phyloP scores from a whole-genome alignment of 345 rosid species.

The Brassica napus region DNA sequence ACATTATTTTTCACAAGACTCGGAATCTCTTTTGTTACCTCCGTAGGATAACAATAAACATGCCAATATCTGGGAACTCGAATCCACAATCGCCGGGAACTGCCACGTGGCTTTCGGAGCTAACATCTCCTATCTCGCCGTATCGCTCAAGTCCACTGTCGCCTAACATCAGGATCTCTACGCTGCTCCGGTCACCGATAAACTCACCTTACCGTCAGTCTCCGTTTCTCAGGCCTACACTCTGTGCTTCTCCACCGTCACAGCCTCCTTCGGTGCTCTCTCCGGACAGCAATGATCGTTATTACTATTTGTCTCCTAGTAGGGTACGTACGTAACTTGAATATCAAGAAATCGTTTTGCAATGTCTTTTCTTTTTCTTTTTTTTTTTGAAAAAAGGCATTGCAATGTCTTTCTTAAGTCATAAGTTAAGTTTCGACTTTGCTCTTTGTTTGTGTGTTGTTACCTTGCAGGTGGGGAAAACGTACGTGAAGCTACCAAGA shows the following conservation, averaged over 20 bases:
- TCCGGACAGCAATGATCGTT: constrained; percentile 23
- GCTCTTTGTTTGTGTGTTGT: neutral
- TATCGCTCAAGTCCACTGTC: constrained; percentile 48
- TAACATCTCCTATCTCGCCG: constrained; percentile 53
- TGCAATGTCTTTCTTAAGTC: neutral
- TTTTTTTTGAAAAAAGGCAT: neutral
- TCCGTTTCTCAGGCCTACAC: constrained; percentile 51
- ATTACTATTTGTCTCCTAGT: constrained; percentile 38
- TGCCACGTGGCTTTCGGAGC: constrained; percentile 44
- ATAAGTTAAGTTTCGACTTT: neutral
- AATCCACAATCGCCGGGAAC: constrained; percentile 41
- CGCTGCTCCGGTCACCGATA: constrained; percentile 54
- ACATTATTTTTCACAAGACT: neutral
- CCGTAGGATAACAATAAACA: constrained; percentile 59
- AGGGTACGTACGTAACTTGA: constrained; percentile 45
- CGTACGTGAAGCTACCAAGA: constrained; percentile 47
- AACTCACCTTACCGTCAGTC: constrained; percentile 47
- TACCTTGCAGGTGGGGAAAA: constrained; percentile 50
- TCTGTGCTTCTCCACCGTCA: constrained; percentile 50
- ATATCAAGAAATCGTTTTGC: neutral
- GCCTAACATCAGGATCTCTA: constrained; percentile 46
- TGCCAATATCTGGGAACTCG: constrained; percentile 44
- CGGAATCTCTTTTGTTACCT: neutral
- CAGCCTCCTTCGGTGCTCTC: constrained; percentile 36
- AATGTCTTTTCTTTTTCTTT: neutral